These are phyloP conservation scores for Scheffersomyces segobiensis DNA, from an alignment of 1,139 yeast species.

Conservation along the genomic window DNA sequence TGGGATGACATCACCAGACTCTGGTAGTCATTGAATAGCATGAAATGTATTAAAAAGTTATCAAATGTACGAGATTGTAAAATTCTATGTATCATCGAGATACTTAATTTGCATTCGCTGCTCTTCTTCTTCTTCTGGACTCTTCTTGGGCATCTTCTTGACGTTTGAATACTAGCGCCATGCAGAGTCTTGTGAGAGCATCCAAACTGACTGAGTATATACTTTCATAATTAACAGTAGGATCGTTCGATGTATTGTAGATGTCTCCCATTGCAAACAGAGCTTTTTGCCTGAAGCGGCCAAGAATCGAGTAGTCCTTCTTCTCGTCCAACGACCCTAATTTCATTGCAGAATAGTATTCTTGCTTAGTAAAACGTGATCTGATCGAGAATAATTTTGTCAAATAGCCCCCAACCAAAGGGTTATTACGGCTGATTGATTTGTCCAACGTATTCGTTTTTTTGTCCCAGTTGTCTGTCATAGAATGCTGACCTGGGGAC, in stretches of 20 bases:
- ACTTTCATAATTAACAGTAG: conserved; percentile 2
- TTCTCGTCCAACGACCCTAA: conserved; percentile 1
- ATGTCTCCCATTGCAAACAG: not conserved
- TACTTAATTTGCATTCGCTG: too few relatives aligned
- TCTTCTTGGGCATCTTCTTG: conserved; percentile 6
- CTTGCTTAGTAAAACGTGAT: not conserved
- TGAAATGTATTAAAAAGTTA: not conserved
- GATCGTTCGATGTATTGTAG: conserved; percentile 1
- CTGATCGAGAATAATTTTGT: not conserved
- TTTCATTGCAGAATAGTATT: conserved; percentile 1
- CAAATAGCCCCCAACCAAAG: not conserved
- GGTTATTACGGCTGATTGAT: not conserved
- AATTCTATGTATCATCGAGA: too few relatives aligned
- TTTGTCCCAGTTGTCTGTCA: conserved; percentile 9
- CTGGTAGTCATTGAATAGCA: conserved; percentile 38
- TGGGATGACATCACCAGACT: conserved; percentile 58
- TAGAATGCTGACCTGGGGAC: conserved; percentile 6
- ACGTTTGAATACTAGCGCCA: conserved; percentile 7
- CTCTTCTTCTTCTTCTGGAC: not conserved
- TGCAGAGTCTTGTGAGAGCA: conserved; percentile 8
- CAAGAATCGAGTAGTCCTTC: not conserved
- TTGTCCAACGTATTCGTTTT: not conserved
- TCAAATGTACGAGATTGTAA: not conserved
- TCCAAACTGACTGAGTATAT: conserved; percentile 5
- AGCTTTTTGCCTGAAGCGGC: conserved; percentile 1